Percentiles rank a stretch among this genome's conserved stretches.
Conservation (phyloP, 1,139 yeast genomes). For the Groenewaldozyma auringiensis region DNA sequence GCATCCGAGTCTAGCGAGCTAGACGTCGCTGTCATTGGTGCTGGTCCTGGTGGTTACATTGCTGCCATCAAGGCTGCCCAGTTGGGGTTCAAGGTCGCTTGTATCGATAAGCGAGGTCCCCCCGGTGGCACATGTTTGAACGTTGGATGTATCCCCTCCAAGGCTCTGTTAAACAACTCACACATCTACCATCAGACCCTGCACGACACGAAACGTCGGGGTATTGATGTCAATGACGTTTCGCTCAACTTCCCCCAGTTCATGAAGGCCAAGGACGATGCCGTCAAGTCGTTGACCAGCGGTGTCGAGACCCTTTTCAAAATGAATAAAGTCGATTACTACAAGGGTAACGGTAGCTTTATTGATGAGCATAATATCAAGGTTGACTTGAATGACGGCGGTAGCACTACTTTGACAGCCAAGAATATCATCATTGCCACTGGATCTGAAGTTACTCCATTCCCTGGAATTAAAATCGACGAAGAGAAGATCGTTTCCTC, state of each 20-base stretch:
- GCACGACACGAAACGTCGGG: slow-evolving; percentile 79
- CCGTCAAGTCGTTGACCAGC: slow-evolving; percentile 81
- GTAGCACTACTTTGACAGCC: slow-evolving; percentile 65
- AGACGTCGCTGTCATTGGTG: slow-evolving; percentile 93
- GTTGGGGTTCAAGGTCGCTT: slow-evolving; percentile 86
- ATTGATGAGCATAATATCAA: slow-evolving; percentile 69
- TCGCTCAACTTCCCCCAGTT: slow-evolving; percentile 66
- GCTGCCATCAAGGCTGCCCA: slow-evolving; percentile 99
- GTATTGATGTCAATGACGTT: slow-evolving; percentile 82
- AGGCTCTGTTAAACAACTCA: slow-evolving; percentile 89
- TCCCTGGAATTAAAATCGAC: slow-evolving; percentile 96
- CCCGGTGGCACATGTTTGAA: slow-evolving; percentile 98
- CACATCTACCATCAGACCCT: slow-evolving; percentile 84
- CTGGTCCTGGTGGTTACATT: slow-evolving; percentile 97
- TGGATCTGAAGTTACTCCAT: slow-evolving; percentile 97
- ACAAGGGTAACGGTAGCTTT: slow-evolving; percentile 89
- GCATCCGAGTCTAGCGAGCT: slow-evolving; percentile 38
- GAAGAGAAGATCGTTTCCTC: slow-evolving; percentile 96
- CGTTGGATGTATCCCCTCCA: slow-evolving; percentile 98
- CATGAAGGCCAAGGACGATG: slow-evolving; percentile 87
- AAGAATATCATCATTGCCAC: slow-evolving; percentile 93
- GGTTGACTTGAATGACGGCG: slow-evolving; percentile 84
- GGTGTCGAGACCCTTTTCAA: slow-evolving; percentile 94
- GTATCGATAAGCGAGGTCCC: slow-evolving; percentile 92
- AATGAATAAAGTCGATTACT: slow-evolving; percentile 90